Evolutionary conservation across 331 rosid species (phyloP).

Genomic region (Acacia concinna): DNA sequence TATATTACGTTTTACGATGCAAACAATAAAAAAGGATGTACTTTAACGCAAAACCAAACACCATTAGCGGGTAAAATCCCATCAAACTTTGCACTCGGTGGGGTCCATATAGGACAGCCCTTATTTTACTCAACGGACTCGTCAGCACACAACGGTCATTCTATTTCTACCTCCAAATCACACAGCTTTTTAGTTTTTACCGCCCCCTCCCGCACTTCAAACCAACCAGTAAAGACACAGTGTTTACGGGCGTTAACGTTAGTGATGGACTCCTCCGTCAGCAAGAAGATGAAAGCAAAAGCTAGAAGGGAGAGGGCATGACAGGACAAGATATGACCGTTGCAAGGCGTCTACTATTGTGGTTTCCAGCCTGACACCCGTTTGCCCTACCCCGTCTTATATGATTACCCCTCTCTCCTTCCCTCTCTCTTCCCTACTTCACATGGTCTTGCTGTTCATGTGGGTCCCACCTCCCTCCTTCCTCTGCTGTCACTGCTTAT

Average conservation of each 20-base stretch:
- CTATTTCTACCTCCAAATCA: not conserved
- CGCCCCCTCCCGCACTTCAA: too few species aligned
- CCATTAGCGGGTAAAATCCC: too few species aligned
- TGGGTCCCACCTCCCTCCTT: not conserved
- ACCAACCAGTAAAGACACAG: not conserved
- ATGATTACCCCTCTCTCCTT: not conserved
- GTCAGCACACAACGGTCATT: not conserved
- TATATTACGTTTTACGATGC: too few species aligned
- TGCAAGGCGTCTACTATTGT: not conserved
- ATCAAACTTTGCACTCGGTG: not conserved
- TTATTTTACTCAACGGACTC: not conserved
- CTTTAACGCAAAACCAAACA: too few species aligned
- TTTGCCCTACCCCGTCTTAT: not conserved
- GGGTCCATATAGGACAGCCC: not conserved
- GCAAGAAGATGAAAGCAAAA: not conserved
- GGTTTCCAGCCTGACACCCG: constrained; percentile 16
- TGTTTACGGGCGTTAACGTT: not conserved
- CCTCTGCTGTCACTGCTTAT: too few species aligned
- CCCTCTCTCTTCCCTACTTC: not conserved
- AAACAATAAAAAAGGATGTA: too few species aligned
- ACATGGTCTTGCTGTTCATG: not conserved
- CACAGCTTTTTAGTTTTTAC: not conserved
- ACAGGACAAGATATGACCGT: constrained; percentile 10
- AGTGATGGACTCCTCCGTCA: not conserved
- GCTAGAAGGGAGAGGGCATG: too few species aligned